Percentiles rank a stretch among this genome's conserved stretches.
Evolutionary conservation across 139 green algal genomes (phyloP).

Genomic region (Micromonas commoda): DNA sequence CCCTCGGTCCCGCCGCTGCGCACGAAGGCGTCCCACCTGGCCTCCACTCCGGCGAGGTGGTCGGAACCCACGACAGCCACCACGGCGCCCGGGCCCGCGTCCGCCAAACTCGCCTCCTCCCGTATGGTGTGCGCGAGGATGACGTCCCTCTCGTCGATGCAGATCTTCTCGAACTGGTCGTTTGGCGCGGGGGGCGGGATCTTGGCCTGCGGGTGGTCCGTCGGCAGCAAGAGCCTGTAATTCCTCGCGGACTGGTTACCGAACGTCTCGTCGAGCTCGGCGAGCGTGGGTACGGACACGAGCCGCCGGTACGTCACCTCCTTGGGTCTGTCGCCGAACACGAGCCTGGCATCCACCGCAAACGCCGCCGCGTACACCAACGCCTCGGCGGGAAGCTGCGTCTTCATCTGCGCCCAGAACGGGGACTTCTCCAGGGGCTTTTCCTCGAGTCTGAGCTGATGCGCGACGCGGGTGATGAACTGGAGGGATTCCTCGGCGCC

Average conservation of each 20-base stretch:
- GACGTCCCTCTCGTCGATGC: slow-evolving; percentile 13
- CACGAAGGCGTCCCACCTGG: background rate
- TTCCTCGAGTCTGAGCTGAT: background rate
- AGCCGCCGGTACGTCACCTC: background rate
- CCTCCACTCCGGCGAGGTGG: background rate
- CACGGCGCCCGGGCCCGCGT: background rate
- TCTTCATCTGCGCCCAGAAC: slow-evolving; percentile 5
- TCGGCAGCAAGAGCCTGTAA: slow-evolving; percentile 8
- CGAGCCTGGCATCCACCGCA: background rate
- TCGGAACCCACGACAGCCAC: slow-evolving; percentile 10
- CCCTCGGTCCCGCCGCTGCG: background rate
- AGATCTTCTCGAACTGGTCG: slow-evolving; percentile 8
- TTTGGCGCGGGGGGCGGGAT: background rate
- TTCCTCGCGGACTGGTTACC: slow-evolving; percentile 4
- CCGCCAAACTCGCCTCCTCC: background rate
- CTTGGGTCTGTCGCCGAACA: slow-evolving; percentile 14
- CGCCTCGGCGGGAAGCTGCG: slow-evolving; percentile 6
- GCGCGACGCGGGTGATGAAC: slow-evolving; percentile 9
- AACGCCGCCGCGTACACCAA: slow-evolving; percentile 22
- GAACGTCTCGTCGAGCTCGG: slow-evolving; percentile 17
- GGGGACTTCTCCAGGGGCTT: background rate
- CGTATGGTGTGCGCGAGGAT: slow-evolving; percentile 4
- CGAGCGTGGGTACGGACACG: slow-evolving; percentile 1
- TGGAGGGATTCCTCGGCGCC: background rate
- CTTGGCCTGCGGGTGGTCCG: background rate